A percentile compares a stretch with the other conserved stretches of the same genome.
Evolutionary conservation across 2,329 filamentous ascomycete genomes (phyloP).

Genomic region (Diaporthe citri): DNA sequence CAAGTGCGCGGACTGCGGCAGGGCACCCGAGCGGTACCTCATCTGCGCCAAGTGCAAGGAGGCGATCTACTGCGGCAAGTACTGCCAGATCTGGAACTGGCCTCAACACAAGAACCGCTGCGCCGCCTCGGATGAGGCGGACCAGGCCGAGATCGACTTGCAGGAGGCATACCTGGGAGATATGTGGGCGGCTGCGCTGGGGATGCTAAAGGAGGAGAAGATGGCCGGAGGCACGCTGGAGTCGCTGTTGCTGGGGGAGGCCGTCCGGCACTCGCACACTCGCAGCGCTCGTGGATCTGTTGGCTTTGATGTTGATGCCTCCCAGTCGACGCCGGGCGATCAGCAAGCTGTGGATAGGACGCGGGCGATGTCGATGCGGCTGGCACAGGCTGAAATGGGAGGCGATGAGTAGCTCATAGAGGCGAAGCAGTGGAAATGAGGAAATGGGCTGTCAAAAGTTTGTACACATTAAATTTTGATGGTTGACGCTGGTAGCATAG

Average conservation of each 20-base stretch:
- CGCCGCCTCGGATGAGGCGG: not conserved
- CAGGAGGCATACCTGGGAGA: constrained; percentile 1
- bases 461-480: not conserved
- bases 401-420: not conserved
- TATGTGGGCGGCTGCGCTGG: constrained; percentile 23
- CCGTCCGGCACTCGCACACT: not conserved
- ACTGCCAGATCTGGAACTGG: constrained; percentile 37
- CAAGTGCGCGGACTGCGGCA: constrained; percentile 25
- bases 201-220: not conserved
- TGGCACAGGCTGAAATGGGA: not conserved
- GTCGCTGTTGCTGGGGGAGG: not conserved
- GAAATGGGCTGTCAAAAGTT: not conserved
- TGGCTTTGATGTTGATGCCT: not conserved
- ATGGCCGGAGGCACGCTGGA: not conserved
- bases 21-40: constrained; percentile 1
- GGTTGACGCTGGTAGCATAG: no score
- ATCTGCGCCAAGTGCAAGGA: constrained; percentile 26
- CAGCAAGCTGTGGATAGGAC: not conserved
- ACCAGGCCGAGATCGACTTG: not conserved
- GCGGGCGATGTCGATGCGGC: not conserved
- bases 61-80: constrained; percentile 32
- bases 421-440: not conserved
- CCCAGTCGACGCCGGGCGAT: not conserved
- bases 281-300: not conserved
- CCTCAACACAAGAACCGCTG: not conserved